A percentile compares a stretch with the other conserved stretches of the same genome.
These are phyloP conservation scores for Fonsecaea multimorphosa DNA, from an alignment of 2,329 filamentous ascomycete genomes.

Conservation along the genomic window DNA sequence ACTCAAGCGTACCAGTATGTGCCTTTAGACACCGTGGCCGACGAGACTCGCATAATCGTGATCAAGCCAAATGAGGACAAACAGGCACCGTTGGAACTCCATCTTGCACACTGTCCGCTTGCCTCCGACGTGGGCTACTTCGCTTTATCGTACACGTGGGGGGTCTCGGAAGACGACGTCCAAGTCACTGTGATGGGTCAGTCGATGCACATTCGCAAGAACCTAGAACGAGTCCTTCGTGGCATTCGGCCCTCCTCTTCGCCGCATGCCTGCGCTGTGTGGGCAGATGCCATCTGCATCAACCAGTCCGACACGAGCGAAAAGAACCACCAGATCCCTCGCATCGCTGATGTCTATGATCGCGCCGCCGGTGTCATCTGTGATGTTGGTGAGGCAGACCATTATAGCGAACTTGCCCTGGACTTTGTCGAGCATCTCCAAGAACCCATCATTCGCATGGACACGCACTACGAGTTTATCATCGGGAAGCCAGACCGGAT, in stretches of 20 bases:
- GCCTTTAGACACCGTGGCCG: conserved; percentile 10
- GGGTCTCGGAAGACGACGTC: background rate
- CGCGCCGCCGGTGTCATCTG: conserved; percentile 27
- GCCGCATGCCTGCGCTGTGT: conserved; percentile 15
- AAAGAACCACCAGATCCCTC: conserved; percentile 24
- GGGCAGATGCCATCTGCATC: conserved; percentile 33
- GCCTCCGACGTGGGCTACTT: conserved; percentile 13
- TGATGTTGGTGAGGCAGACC: conserved; percentile 29
- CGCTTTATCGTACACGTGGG: conserved; percentile 17
- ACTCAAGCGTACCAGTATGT: conserved; percentile 12
- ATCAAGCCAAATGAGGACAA: background rate
- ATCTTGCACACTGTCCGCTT: conserved; percentile 11
- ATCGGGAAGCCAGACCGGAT: conserved; percentile 17
- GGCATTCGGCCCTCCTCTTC: background rate
- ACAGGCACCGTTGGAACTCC: background rate
- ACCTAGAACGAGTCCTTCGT: conserved; percentile 12
- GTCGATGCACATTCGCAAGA: conserved; percentile 11
- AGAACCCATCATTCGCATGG: background rate
- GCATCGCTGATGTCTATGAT: conserved; percentile 28
- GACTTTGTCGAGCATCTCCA: conserved; percentile 29
- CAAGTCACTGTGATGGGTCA: conserved; percentile 7
- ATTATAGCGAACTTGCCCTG: conserved; percentile 25
- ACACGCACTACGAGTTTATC: conserved; percentile 6
- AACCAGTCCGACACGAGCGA: conserved; percentile 28
- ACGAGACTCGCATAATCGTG: conserved; percentile 17